Base-by-base conservation (phyloP, 495 filamentous ascomycete species). In the Sordaria brevicollis region DNA sequence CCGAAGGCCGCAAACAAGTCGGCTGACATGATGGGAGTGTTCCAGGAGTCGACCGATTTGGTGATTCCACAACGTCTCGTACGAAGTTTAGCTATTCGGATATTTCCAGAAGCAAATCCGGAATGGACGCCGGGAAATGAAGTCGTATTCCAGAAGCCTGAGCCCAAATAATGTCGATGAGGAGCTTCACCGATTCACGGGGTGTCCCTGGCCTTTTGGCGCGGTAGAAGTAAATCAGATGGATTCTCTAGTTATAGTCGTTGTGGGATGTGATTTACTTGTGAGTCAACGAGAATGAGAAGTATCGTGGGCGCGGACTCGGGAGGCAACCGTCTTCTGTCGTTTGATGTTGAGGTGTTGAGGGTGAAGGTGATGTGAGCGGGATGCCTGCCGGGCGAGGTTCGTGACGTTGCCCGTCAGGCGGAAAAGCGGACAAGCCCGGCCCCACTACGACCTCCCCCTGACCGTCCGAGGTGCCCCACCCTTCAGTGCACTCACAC, bases 1-100 rank as follows among this genome's bases (percentile, higher is more conserved):
- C 88, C 89, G 73, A 93, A 93, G 66, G 88, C 89, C 66, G 90
- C 89, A 39, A 91, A 87, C 38, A 93, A 84, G 73, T 93, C 91
- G 66, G 89, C 87, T 54, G 91, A 93, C 91, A 93, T 93, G 29
- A 37, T 75, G 75, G 29, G 2, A 15, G 54, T 34, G 34, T 15
- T 7, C 21, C 17, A 35, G 54, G 35, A 65, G 9, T 13, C 38
- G 19, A 3, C 17, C n/a, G n/a, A n/a, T n/a, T n/a, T n/a, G n/a
- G n/a, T n/a, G n/a, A n/a, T n/a, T n/a, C n/a, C n/a, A n/a, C n/a
- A n/a, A n/a, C n/a, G n/a, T n/a, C n/a, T n/a, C n/a, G n/a, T n/a
- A n/a, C n/a, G n/a, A n/a, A n/a, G n/a, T n/a, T n/a, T n/a, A n/a
- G n/a, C n/a, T n/a, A n/a, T n/a, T n/a, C n/a, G n/a, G n/a, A n/a